A percentile compares a stretch with the other conserved stretches of the same genome.
Conservation (phyloP, 208 protist genomes). For the Leishmania mexicana region DNA sequence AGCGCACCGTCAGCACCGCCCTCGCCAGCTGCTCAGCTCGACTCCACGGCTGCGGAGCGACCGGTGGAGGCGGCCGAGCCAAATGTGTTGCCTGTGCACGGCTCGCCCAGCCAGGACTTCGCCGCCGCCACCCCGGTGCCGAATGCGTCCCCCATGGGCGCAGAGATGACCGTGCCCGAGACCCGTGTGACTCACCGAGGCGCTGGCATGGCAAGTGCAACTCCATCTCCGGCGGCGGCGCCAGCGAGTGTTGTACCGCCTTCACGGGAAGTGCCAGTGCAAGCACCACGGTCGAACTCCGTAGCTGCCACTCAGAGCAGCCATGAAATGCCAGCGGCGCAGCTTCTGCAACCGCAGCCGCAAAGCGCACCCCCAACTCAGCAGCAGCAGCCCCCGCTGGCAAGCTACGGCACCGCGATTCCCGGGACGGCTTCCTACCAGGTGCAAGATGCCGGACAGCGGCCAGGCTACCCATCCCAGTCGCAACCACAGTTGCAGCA, state of each 20-base stretch:
- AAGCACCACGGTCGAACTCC: conserved; percentile 13
- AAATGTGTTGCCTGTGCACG: conserved; percentile 24
- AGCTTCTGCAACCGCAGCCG: conserved; percentile 3
- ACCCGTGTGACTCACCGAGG: conserved; percentile 28
- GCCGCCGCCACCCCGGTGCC: neutral
- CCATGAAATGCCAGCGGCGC: neutral
- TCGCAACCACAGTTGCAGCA: conserved; percentile 9
- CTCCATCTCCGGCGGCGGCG: neutral
- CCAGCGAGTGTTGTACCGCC: neutral
- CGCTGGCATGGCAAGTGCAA: neutral
- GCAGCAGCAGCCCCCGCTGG: neutral
- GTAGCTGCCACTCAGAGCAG: conserved; percentile 11
- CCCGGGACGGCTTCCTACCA: neutral
- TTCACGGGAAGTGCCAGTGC: conserved; percentile 4
- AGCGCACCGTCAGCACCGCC: neutral
- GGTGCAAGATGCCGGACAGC: neutral
- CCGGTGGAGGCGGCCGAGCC: conserved; percentile 26
- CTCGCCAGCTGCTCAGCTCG: conserved; percentile 13
- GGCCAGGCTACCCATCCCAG: conserved; percentile 7
- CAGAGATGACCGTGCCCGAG: conserved; percentile 14
- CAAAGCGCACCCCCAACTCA: neutral
- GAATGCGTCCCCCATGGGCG: neutral
- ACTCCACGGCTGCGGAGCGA: conserved; percentile 10
- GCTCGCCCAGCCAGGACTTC: neutral
- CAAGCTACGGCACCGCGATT: neutral